phyloP scores from a whole-genome alignment of 306 rosid species.

The Calophaca sinica region DNA sequence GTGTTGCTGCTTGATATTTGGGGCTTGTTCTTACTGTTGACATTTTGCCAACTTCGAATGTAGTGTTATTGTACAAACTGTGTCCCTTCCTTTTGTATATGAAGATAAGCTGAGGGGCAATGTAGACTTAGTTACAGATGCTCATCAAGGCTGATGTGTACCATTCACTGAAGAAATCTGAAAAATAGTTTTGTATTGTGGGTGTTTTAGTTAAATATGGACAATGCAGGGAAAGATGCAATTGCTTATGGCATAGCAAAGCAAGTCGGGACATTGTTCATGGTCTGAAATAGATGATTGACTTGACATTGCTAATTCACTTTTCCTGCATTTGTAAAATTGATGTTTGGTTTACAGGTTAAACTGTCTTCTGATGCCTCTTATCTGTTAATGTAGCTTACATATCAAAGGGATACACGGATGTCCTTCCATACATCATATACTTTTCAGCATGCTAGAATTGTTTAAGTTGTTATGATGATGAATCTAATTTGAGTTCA shows the following conservation, averaged over 20 bases:
- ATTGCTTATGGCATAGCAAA: conserved; percentile 3
- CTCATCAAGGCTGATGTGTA: not conserved
- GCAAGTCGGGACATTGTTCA: not conserved
- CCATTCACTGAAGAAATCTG: not conserved
- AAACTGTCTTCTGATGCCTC: conserved; percentile 18
- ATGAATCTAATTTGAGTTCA: not conserved
- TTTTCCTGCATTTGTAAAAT: conserved; percentile 20
- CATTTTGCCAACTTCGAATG: not conserved
- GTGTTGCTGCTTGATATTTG: not conserved
- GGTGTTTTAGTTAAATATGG: not conserved
- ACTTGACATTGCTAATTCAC: not conserved
- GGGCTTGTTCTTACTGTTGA: not conserved
- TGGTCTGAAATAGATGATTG: conserved; percentile 13
- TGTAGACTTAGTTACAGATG: not conserved
- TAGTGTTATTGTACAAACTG: not conserved
- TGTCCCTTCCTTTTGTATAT: not conserved
- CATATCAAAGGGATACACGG: not conserved
- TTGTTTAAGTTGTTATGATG: too few species aligned
- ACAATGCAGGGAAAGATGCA: not conserved
- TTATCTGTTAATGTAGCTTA: conserved; percentile 6
- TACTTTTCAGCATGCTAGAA: not conserved
- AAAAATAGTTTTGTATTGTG: not conserved
- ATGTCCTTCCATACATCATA: not conserved
- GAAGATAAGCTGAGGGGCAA: not conserved
- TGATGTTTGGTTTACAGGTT: not conserved